These are phyloP conservation scores for Microcos paniculata DNA, from an alignment of 345 rosid genomes.

Conservation along the genomic window DNA sequence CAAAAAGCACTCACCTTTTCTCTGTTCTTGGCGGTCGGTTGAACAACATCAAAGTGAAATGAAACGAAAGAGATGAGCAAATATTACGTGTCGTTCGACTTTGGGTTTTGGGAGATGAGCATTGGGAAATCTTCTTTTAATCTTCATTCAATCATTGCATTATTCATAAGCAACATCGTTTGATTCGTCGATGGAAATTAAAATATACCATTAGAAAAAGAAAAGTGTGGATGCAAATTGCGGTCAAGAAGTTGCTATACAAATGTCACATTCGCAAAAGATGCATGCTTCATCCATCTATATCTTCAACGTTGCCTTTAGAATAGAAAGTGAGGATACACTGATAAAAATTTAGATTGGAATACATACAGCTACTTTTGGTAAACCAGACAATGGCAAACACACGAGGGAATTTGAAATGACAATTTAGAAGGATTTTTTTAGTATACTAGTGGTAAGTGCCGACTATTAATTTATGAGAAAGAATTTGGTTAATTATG, in stretches of 20 bases:
- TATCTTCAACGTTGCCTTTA: neutral
- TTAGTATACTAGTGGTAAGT: neutral
- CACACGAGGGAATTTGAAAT: conserved; percentile 11
- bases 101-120: neutral
- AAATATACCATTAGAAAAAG: neutral
- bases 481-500: neutral
- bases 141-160: conserved; percentile 20
- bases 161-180: conserved; percentile 7
- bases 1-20: conserved; percentile 9
- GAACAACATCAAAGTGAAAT: conserved; percentile 24
- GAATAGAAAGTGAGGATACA: neutral
- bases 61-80: conserved; percentile 14
- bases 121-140: neutral
- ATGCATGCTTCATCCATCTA: neutral
- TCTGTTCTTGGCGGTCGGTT: conserved; percentile 18
- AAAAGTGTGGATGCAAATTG: neutral
- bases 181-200: conserved; percentile 2
- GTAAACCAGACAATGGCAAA: neutral
- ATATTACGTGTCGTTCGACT: conserved; percentile 21
- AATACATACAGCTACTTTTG: neutral
- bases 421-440: neutral
- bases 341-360: neutral
- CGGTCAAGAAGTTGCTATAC: neutral
- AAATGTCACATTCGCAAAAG: conserved; percentile 7
- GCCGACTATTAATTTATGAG: too few relatives aligned